Conservation (phyloP, 768 basidiomycete genomes). For the Russula lepida region DNA sequence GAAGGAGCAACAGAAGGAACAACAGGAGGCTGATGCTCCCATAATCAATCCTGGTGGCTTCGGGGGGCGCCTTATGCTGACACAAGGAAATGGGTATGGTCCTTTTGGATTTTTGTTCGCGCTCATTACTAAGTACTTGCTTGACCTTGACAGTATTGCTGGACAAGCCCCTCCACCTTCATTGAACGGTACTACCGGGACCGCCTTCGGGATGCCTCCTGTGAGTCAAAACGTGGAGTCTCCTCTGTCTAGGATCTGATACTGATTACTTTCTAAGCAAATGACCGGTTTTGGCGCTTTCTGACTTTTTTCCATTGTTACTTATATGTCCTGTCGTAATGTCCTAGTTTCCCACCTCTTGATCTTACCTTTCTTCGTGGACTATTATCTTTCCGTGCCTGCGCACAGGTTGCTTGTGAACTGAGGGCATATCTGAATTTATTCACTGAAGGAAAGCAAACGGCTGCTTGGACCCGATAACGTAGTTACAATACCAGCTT, state of each 20-base stretch:
- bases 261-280: conserved; percentile 7
- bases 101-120: background rate
- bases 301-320: conserved; percentile 4
- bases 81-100: conserved; percentile 60
- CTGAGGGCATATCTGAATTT: background rate
- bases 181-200: conserved; percentile 47
- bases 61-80: conserved; percentile 53
- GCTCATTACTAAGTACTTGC: conserved; percentile 3
- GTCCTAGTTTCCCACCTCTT: background rate
- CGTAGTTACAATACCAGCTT: background rate
- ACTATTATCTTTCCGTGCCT: background rate
- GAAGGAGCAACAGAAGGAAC: conserved; percentile 84
- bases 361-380: background rate
- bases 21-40: conserved; percentile 75
- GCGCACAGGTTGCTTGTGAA: background rate
- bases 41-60: conserved; percentile 82
- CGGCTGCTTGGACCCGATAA: background rate
- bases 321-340: conserved; percentile 7
- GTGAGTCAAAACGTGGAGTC: conserved; percentile 33
- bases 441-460: background rate
- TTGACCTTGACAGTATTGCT: conserved; percentile 38
- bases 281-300: conserved; percentile 22
- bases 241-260: background rate
- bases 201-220: conserved; percentile 44
- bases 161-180: conserved; percentile 52